A percentile compares a stretch with the other conserved stretches of the same genome.
Evolutionary conservation across 139 green algal species (phyloP).

Genomic region (Chlamydomonas sp.): DNA sequence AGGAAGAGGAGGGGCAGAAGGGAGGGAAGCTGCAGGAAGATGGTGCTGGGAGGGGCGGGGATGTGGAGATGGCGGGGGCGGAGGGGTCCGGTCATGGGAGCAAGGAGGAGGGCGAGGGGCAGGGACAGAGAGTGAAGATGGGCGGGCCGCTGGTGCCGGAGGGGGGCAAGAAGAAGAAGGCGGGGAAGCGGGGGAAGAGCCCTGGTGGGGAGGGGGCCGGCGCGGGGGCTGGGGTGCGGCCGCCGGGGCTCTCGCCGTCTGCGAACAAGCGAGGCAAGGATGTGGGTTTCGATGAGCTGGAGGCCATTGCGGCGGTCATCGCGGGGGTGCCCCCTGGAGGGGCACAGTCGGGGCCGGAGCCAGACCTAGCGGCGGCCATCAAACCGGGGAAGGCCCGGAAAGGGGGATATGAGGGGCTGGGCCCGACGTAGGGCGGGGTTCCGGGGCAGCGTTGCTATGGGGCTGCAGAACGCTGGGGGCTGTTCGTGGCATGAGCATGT

Average conservation of each 20-base stretch:
- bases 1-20: background rate
- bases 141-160: background rate
- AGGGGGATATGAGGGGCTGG: background rate
- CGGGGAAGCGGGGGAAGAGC: background rate
- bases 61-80: constrained; percentile 5
- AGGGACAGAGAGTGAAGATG: background rate
- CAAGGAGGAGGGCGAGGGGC: background rate
- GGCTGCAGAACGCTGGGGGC: too few species aligned
- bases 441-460: too few species aligned
- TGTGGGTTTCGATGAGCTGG: constrained; percentile 40
- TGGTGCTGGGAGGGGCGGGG: background rate
- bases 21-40: background rate
- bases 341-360: background rate
- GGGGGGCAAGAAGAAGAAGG: background rate
- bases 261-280: constrained; percentile 14
- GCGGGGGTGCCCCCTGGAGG: constrained; percentile 20
- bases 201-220: background rate
- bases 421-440: background rate
- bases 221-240: background rate
- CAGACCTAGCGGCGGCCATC: constrained; percentile 17
- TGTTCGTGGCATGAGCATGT: too few species aligned
- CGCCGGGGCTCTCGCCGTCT: too few species aligned
- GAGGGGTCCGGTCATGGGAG: background rate
- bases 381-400: constrained; percentile 31
- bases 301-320: constrained; percentile 50